phyloP scores from a whole-genome alignment of 108 stramenopile genomes.

The Pseudonitzschia multistriata region DNA sequence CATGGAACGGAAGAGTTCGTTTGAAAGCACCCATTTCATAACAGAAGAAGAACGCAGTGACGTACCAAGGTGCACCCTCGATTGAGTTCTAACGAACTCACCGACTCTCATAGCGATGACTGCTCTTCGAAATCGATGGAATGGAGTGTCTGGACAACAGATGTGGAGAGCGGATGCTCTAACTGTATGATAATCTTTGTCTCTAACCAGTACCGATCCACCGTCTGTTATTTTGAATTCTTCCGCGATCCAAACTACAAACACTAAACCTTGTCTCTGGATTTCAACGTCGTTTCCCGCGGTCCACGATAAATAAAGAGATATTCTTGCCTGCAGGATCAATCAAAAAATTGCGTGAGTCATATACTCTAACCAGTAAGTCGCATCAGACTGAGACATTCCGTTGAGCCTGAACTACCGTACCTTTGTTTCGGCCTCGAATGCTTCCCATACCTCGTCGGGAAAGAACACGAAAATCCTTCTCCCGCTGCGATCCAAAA shows the following conservation, averaged over 20 bases:
- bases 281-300: neutral
- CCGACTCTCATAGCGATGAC: neutral
- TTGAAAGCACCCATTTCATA: neutral
- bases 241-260: neutral
- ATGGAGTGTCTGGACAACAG: neutral
- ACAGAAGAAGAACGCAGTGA: neutral
- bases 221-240: neutral
- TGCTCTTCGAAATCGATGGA: neutral
- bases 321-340: neutral
- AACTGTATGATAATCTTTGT: neutral
- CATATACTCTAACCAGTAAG: neutral
- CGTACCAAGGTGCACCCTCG: neutral
- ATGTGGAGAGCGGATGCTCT: neutral
- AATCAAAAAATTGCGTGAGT: too few relatives aligned
- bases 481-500: constrained; percentile 6
- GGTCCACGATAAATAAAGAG: neutral
- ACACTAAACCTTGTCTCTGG: neutral
- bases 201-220: neutral
- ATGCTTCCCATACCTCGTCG: neutral
- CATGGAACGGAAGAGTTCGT: neutral
- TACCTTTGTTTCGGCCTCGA: neutral
- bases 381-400: neutral
- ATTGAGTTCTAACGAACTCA: neutral
- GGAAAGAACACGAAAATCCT: neutral
- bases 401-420: neutral